phyloP scores from a whole-genome alignment of 495 filamentous ascomycete species.

The Melanomma pulvis-pyrius region DNA sequence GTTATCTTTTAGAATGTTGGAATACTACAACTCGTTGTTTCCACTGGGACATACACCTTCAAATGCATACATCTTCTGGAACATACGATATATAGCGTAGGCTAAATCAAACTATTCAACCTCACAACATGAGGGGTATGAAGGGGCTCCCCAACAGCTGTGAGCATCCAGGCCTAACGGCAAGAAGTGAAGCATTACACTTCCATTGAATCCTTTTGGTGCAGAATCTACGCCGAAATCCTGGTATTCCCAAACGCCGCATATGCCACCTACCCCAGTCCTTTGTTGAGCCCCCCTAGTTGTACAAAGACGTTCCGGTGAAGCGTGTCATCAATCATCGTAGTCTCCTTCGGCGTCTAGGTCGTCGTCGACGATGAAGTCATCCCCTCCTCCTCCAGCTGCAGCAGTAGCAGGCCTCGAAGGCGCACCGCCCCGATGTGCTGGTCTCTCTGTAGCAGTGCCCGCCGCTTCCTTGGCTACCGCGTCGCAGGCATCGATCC shows the following conservation, averaged over 20 bases:
- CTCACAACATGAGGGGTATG: no score
- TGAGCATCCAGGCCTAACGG: not conserved
- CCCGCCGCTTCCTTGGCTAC: conserved; percentile 60
- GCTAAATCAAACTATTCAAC: no score
- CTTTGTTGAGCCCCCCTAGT: not conserved
- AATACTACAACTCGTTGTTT: not conserved
- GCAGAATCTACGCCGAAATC: conserved; percentile 1
- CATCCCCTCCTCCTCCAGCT: conserved; percentile 39
- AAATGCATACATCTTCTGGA: not conserved
- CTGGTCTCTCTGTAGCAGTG: conserved; percentile 4
- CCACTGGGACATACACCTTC: not conserved
- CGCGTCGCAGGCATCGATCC: conserved; percentile 94
- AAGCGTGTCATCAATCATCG: conserved; percentile 40
- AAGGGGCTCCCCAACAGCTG: no score
- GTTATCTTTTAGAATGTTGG: not conserved
- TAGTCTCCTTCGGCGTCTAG: conserved; percentile 47
- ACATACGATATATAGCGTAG: not conserved
- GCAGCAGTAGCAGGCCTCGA: conserved; percentile 36
- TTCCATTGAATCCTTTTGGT: not conserved
- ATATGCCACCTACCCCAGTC: not conserved
- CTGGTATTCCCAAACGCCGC: not conserved
- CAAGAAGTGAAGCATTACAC: not conserved
- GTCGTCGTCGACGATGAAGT: conserved; percentile 44
- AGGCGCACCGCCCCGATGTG: conserved; percentile 15
- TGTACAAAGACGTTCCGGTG: not conserved